Evolutionary conservation across 805 yeast genomes (phyloP).

Genomic region (Metschnikowia proteae): DNA sequence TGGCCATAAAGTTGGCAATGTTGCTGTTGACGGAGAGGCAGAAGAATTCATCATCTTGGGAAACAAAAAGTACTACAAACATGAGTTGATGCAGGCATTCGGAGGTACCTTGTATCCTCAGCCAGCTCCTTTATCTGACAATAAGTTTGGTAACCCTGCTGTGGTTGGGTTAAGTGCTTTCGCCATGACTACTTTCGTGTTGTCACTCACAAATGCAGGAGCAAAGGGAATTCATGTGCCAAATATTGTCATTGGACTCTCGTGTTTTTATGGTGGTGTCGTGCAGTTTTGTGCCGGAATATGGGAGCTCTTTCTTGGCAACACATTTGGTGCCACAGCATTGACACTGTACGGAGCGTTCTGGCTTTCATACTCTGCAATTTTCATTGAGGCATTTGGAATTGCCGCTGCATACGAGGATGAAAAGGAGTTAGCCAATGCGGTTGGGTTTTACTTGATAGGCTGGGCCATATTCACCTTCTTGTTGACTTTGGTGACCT

Average conservation of each 20-base stretch:
- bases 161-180: slow-evolving; percentile 53
- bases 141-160: slow-evolving; percentile 44
- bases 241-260: slow-evolving; percentile 44
- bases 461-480: slow-evolving; percentile 68
- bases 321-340: slow-evolving; percentile 55
- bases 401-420: slow-evolving; percentile 45
- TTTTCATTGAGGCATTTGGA: slow-evolving; percentile 54
- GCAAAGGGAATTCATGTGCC: slow-evolving; percentile 44
- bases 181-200: slow-evolving; percentile 43
- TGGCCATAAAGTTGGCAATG: not conserved
- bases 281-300: slow-evolving; percentile 49
- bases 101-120: slow-evolving; percentile 52
- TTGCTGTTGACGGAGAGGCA: slow-evolving; percentile 30
- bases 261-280: slow-evolving; percentile 47
- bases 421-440: slow-evolving; percentile 43
- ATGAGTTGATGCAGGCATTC: slow-evolving; percentile 59
- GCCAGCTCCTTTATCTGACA: slow-evolving; percentile 22
- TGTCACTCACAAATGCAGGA: slow-evolving; percentile 45
- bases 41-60: slow-evolving; percentile 42
- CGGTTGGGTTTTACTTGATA: slow-evolving; percentile 53
- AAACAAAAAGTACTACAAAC: slow-evolving; percentile 42
- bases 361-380: slow-evolving; percentile 48
- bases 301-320: slow-evolving; percentile 48
- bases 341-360: slow-evolving; percentile 49
- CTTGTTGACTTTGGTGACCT: slow-evolving; percentile 51